phyloP scores from a whole-genome alignment of 805 yeast species.

The Candida pseudoglaebosa region DNA sequence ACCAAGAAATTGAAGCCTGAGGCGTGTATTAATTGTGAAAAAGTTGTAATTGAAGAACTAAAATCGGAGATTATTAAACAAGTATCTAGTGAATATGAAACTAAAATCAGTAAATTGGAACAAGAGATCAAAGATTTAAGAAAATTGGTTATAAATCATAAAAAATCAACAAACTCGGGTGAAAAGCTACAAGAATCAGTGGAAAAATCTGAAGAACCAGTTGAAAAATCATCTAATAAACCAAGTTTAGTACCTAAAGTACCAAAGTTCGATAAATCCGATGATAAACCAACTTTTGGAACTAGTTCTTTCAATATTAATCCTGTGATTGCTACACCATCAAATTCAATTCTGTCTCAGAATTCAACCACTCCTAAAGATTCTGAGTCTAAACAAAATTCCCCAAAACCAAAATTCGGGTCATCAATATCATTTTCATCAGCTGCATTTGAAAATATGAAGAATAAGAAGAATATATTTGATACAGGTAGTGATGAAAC shows the following conservation, averaged over 20 bases:
- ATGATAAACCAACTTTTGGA: conserved; percentile 15
- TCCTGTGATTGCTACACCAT: conserved; percentile 13
- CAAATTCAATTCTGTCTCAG: conserved; percentile 12
- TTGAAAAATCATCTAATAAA: neutral
- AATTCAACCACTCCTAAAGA: conserved; percentile 11
- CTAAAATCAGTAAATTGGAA: conserved; percentile 16
- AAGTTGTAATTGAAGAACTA: conserved; percentile 16
- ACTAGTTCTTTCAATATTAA: conserved; percentile 17
- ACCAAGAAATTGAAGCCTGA: conserved; percentile 11
- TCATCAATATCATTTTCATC: conserved; percentile 39
- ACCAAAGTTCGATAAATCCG: conserved; percentile 4
- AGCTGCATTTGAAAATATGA: conserved; percentile 19
- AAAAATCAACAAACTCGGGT: neutral
- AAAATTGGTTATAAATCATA: conserved; percentile 4
- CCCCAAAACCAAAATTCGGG: conserved; percentile 32
- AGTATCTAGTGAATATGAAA: conserved; percentile 19
- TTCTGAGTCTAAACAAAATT: conserved; percentile 1
- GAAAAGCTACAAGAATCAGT: neutral
- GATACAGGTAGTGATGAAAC: conserved; percentile 11
- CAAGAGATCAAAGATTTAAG: conserved; percentile 19
- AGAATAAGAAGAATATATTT: conserved; percentile 23
- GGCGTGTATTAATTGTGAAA: conserved; percentile 3
- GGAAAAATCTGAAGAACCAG: neutral
- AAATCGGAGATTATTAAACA: conserved; percentile 31
- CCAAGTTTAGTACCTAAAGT: too few species aligned